These are phyloP conservation scores for Solanum gandarillasii DNA, from an alignment of 257 asterid species.

Conservation along the genomic window DNA sequence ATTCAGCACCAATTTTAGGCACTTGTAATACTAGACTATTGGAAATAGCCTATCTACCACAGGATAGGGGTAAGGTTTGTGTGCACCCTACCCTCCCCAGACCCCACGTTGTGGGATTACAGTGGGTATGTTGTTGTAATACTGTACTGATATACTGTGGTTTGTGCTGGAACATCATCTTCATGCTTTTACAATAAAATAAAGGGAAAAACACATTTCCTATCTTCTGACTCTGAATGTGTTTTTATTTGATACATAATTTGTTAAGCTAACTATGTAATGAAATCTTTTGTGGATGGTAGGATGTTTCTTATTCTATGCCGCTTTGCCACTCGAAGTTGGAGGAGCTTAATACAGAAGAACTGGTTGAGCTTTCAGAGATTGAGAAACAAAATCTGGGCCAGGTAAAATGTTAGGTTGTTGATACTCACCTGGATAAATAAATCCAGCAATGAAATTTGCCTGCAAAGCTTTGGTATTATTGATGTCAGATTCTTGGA, in stretches of 20 bases:
- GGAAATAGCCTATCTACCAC: background rate
- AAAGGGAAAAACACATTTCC: background rate
- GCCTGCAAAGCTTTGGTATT: background rate
- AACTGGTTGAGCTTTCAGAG: slow-evolving; percentile 72
- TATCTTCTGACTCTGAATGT: background rate
- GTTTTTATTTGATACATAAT: slow-evolving; percentile 4
- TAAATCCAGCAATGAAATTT: background rate
- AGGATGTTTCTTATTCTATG: slow-evolving; percentile 83
- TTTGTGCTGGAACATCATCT: background rate
- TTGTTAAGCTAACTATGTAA: slow-evolving; percentile 3
- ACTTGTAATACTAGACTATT: background rate
- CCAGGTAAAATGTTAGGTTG: slow-evolving; percentile 34
- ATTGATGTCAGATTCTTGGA: background rate
- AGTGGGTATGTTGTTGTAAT: background rate
- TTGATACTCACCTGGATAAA: background rate
- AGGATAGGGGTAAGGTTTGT: background rate
- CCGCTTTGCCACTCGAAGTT: slow-evolving; percentile 69
- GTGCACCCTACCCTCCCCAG: background rate
- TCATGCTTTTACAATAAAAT: background rate
- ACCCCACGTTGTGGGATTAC: background rate
- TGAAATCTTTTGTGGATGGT: background rate
- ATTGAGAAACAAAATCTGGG: slow-evolving; percentile 62
- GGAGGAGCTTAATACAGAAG: slow-evolving; percentile 75
- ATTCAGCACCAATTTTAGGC: background rate
- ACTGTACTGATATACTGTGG: background rate